Base-by-base conservation (phyloP, 345 rosid genomes). In the Citrus glauca region DNA sequence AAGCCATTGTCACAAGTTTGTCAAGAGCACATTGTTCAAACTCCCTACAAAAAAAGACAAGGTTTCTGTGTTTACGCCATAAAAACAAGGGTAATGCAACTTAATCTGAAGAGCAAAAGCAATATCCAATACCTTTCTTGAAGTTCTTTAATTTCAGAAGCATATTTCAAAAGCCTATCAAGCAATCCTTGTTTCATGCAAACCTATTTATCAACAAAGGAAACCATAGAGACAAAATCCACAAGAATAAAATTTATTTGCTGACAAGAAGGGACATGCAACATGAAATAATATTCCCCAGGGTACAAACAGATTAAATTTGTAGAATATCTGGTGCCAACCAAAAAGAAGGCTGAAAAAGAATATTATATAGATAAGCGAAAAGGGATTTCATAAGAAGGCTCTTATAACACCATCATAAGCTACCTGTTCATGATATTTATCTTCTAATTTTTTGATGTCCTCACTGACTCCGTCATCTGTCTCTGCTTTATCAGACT, bases 1-100 rank as follows among this genome's bases (percentile, higher is more conserved):
- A 91, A 80, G 98, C 94, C 95, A 91, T 87, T 78, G 81, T 83
- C 61, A 90, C 86, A 73, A 95, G 98, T 81, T 90, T 90, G 82
- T 95, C 97, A 83, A 87, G 81, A 40, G 94, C 94, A 73, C 82
- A 86, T 70, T 84, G 86, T 80, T 89, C 90, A 65, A 93, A 90
- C 85, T 91, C 94, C 89, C 98, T 94, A 78, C 20, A 81, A 20
- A 77, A 71, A 37, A 59, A 73, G 16, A 76, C 50, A 65, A 45
- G 55, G 74, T 74, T 35, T 71, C 53, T 55, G 74, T 1, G 22
- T 27, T 50, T 78, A 30, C n/a, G 38, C 7, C 71, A 35, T 40
- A 48, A 72, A 71, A 75, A 42, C 28, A 16, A 16, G 71, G 57
- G 56, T 72, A 67, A 71, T 61, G 62, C 70, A 67, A 77, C 69